Percentiles rank a stretch among this genome's conserved stretches.
phyloP scores from a whole-genome alignment of 1,284 basidiomycete species.

The Leccinum subspadiceum region DNA sequence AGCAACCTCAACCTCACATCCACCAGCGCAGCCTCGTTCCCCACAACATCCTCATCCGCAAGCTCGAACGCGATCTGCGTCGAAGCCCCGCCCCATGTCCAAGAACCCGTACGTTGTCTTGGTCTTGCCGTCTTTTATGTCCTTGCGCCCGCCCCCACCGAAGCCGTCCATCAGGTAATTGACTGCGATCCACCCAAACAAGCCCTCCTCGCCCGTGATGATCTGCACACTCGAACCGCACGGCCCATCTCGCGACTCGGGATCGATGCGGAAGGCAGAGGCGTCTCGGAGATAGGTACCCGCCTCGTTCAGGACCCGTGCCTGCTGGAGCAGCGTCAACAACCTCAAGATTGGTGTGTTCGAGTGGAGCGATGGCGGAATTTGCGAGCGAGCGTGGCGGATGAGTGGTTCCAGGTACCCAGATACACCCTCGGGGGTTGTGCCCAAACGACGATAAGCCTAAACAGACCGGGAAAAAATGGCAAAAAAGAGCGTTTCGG shows the following conservation, averaged over 20 bases:
- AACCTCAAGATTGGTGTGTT: conserved; percentile 95
- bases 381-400: conserved; percentile 78
- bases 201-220: conserved; percentile 95
- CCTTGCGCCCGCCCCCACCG: conserved; percentile 43
- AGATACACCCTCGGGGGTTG: conserved; percentile 65
- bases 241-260: conserved; percentile 60
- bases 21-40: conserved; percentile 58
- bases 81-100: conserved; percentile 98
- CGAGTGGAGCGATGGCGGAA: conserved; percentile 81
- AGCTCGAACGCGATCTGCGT: conserved; percentile 98
- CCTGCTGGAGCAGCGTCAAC: conserved; percentile 67
- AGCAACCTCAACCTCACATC: conserved; percentile 82
- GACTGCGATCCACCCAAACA: conserved; percentile 98
- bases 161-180: conserved; percentile 99
- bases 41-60: conserved; percentile 45
- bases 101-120: conserved; percentile 94
- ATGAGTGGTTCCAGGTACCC: conserved; percentile 82
- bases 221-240: conserved; percentile 91
- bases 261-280: conserved; percentile 74
- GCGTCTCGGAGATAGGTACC: conserved; percentile 76
- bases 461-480: conserved; percentile 32
- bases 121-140: conserved; percentile 27
- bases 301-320: conserved; percentile 70
- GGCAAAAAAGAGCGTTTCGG: not conserved
- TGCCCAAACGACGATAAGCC: conserved; percentile 86